phyloP scores from a whole-genome alignment of 2,329 filamentous ascomycete species.

The Nakataea oryzae region DNA sequence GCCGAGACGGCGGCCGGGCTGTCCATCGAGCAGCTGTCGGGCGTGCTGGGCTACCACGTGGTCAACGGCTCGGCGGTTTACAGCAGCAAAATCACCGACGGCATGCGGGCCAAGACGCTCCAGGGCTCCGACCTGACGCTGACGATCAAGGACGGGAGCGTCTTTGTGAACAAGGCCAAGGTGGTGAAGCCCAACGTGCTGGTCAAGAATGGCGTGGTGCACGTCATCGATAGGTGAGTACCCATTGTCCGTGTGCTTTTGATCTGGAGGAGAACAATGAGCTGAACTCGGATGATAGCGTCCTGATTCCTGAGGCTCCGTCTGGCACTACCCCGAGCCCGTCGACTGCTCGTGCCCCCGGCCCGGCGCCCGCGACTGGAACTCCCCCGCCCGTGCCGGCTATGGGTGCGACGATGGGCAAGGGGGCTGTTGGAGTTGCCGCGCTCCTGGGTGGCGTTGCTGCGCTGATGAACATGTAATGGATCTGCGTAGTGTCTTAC shows the following conservation, averaged over 20 bases:
- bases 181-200: constrained; percentile 42
- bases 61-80: constrained; percentile 41
- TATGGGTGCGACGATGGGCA: neutral
- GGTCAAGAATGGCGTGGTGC: constrained; percentile 46
- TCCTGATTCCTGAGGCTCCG: neutral
- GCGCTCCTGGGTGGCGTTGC: neutral
- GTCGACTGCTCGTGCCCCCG: neutral
- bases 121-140: neutral
- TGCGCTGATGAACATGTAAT: too few relatives aligned
- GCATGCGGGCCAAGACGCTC: constrained; percentile 19
- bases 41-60: constrained; percentile 46
- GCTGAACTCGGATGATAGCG: neutral
- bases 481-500: too few relatives aligned
- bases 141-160: constrained; percentile 8
- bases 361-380: neutral
- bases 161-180: constrained; percentile 38
- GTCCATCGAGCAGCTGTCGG: constrained; percentile 24
- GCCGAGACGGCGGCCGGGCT: constrained; percentile 30
- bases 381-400: neutral
- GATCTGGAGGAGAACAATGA: neutral
- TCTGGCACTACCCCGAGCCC: neutral
- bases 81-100: constrained; percentile 37
- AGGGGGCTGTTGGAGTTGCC: neutral
- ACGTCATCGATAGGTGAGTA: constrained; percentile 35
- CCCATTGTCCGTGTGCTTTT: neutral